Conservation (phyloP, 2,329 filamentous ascomycete species). For the Pseudopyricularia javanii region DNA sequence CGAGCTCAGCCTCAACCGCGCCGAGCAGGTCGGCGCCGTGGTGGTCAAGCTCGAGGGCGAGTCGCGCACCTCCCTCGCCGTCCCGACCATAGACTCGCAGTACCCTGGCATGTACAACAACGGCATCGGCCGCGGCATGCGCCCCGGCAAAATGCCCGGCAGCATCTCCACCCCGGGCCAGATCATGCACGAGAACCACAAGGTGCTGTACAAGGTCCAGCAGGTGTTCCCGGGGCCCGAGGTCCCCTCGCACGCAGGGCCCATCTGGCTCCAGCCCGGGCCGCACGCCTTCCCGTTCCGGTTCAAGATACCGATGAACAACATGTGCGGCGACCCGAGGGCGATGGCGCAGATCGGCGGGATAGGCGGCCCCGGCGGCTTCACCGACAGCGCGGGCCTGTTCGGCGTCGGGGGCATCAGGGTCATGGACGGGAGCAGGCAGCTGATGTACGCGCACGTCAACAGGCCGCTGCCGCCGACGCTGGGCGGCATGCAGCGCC, state of each 20-base stretch:
- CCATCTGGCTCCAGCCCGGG: constrained; percentile 49
- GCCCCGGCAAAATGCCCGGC: constrained; percentile 6
- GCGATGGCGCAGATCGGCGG: constrained; percentile 41
- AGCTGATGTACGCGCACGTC: constrained; percentile 56
- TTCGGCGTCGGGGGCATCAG: constrained; percentile 40
- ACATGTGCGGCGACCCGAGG: constrained; percentile 47
- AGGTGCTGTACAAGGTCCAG: constrained; percentile 63
- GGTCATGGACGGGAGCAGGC: constrained; percentile 50
- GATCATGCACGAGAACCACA: constrained; percentile 46
- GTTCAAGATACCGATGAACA: constrained; percentile 71
- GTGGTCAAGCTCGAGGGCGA: constrained; percentile 78
- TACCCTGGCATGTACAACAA: constrained; percentile 23
- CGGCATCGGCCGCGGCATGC: constrained; percentile 19
- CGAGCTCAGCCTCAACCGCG: constrained; percentile 43
- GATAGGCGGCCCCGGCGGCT: constrained; percentile 40
- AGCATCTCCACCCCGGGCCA: constrained; percentile 17
- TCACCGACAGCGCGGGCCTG: constrained; percentile 28
- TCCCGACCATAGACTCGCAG: constrained; percentile 25
- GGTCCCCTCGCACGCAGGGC: constrained; percentile 24
- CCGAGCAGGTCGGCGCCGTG: constrained; percentile 61
- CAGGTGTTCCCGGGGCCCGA: constrained; percentile 58
- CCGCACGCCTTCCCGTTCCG: constrained; percentile 66
- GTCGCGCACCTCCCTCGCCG: constrained; percentile 51
- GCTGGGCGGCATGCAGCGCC: constrained; percentile 70
- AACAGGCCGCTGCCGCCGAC: constrained; percentile 83